A percentile compares a stretch with the other conserved stretches of the same genome.
Conservation (phyloP, 305 asterid species). For the Fraxinus latifolia region DNA sequence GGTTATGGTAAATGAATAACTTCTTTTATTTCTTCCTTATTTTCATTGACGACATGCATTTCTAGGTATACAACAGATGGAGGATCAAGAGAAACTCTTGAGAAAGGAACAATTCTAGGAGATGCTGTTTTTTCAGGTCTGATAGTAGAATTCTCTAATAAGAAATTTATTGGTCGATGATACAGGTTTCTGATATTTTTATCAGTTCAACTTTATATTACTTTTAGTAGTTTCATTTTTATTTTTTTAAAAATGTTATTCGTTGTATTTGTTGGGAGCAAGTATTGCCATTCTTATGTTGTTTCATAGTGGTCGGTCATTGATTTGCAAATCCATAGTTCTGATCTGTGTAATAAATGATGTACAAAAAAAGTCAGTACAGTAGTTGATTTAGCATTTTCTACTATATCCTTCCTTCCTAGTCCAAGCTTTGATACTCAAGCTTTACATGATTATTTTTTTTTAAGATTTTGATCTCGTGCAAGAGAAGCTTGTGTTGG, state of each 20-base stretch:
- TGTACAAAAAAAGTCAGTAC: neutral
- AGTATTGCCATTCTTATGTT: constrained; percentile 12
- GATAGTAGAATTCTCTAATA: constrained; percentile 12
- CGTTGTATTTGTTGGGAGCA: constrained; percentile 2
- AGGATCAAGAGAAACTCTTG: constrained; percentile 70
- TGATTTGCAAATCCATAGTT: neutral
- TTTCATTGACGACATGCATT: constrained; percentile 11
- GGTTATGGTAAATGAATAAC: neutral
- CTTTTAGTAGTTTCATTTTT: neutral
- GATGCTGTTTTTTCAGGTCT: constrained; percentile 80
- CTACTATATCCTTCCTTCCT: neutral
- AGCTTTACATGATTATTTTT: neutral
- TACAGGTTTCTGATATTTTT: constrained; percentile 18
- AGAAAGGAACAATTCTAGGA: constrained; percentile 81
- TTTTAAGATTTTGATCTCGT: neutral
- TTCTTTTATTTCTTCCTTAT: constrained; percentile 3
- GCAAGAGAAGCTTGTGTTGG: constrained; percentile 3
- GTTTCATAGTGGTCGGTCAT: neutral
- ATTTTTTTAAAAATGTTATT: constrained; percentile 3
- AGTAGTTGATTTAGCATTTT: neutral
- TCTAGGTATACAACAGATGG: constrained; percentile 96
- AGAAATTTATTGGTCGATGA: neutral
- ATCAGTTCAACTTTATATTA: constrained; percentile 8
- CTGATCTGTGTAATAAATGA: neutral
- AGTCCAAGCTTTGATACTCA: neutral